These are phyloP conservation scores for Lactarius akahatsu DNA, from an alignment of 768 basidiomycete species.

Conservation along the genomic window DNA sequence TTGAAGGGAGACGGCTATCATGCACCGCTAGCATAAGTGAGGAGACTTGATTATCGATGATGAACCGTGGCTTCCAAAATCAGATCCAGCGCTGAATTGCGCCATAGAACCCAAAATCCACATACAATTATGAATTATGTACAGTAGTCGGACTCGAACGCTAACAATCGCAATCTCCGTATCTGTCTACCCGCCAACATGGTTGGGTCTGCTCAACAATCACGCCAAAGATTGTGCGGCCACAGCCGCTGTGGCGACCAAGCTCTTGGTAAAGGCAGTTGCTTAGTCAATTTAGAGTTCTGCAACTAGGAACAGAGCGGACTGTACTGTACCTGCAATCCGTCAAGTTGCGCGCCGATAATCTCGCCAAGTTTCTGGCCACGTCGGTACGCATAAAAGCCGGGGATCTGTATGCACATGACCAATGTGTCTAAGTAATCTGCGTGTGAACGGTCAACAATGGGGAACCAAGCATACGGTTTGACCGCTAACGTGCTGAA, in stretches of 20 bases:
- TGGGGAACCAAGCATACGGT: conserved; percentile 6
- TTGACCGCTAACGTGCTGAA: conserved; percentile 17
- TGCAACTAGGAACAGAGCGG: not conserved
- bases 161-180: not conserved
- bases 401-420: conserved; percentile 18
- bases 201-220: not conserved
- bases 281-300: conserved; percentile 1
- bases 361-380: conserved; percentile 19
- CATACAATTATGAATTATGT: not conserved
- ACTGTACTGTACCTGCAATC: conserved; percentile 9
- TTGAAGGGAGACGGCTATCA: not conserved
- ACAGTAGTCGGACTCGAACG: not conserved
- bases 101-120: not conserved
- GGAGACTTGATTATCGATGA: not conserved
- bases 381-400: conserved; percentile 23
- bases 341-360: conserved; percentile 12
- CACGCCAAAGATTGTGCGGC: conserved; percentile 15
- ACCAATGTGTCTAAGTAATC: not conserved
- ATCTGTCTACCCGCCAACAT: not conserved
- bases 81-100: not conserved
- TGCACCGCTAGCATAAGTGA: not conserved
- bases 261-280: not conserved
- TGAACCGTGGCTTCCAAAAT: not conserved
- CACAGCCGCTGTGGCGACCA: conserved; percentile 6
- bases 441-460: not conserved